Conservation (phyloP, 768 basidiomycete genomes). For the Xerocomellus dryophilus region DNA sequence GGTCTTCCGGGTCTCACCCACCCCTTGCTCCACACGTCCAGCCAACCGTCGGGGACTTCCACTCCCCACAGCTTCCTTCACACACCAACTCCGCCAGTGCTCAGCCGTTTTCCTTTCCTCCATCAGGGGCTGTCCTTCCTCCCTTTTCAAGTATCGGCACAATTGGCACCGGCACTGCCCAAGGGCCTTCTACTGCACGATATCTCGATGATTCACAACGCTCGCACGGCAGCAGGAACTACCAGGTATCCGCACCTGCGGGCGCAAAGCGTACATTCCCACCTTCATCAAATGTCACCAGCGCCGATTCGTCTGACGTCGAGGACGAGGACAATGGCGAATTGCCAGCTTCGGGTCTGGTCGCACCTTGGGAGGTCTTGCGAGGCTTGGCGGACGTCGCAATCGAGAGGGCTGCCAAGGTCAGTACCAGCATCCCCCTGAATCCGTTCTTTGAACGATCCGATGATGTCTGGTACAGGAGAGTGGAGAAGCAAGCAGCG, state of each 20-base stretch:
- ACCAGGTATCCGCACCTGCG: slow-evolving; percentile 30
- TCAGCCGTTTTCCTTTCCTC: slow-evolving; percentile 32
- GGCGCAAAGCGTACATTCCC: slow-evolving; percentile 60
- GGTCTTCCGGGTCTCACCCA: slow-evolving; percentile 34
- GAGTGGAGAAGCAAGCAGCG: slow-evolving; percentile 68
- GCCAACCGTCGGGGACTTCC: slow-evolving; percentile 40
- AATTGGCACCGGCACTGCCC: slow-evolving; percentile 45
- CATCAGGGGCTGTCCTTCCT: slow-evolving; percentile 55
- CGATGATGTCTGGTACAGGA: slow-evolving; percentile 44
- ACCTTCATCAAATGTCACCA: slow-evolving; percentile 64
- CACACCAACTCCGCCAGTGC: slow-evolving; percentile 39
- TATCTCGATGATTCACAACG: slow-evolving; percentile 44
- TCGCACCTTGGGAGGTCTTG: slow-evolving; percentile 85
- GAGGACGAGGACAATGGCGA: slow-evolving; percentile 82
- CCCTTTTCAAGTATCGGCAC: slow-evolving; percentile 69
- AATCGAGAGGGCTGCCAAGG: slow-evolving; percentile 74
- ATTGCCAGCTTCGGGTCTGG: slow-evolving; percentile 74
- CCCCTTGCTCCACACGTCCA: slow-evolving; percentile 25
- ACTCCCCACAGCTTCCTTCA: slow-evolving; percentile 41
- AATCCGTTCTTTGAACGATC: slow-evolving; percentile 1
- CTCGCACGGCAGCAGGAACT: slow-evolving; percentile 30
- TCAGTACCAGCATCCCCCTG: slow-evolving; percentile 28
- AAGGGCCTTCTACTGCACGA: slow-evolving; percentile 55
- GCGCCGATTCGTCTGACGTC: slow-evolving; percentile 79
- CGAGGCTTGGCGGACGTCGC: slow-evolving; percentile 80